phyloP scores from a whole-genome alignment of 2,329 filamentous ascomycete genomes.

The Daldinia sp. region DNA sequence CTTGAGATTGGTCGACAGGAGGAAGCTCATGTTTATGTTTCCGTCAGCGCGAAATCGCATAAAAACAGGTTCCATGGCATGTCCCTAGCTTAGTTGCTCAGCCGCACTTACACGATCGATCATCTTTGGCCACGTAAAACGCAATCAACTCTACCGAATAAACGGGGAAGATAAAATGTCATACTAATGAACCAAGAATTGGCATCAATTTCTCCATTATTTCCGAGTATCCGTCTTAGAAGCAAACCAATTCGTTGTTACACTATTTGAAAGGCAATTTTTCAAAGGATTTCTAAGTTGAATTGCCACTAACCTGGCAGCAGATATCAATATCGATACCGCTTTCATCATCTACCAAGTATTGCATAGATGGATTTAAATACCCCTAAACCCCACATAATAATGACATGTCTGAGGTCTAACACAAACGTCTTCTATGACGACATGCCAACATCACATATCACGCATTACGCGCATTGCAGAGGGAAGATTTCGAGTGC shows the following conservation, averaged over 20 bases:
- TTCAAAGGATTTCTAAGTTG: neutral
- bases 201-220: slow-evolving; percentile 13
- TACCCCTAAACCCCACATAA: slow-evolving; percentile 21
- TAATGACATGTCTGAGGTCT: slow-evolving; percentile 23
- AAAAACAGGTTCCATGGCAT: slow-evolving; percentile 27
- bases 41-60: neutral
- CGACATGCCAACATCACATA: slow-evolving; percentile 44
- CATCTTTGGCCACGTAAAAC: slow-evolving; percentile 15
- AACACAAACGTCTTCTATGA: slow-evolving; percentile 42
- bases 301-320: neutral
- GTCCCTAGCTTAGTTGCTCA: slow-evolving; percentile 3
- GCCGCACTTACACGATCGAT: slow-evolving; percentile 27
- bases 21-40: slow-evolving; percentile 3
- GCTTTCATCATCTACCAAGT: neutral
- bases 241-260: no score
- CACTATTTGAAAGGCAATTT: neutral
- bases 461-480: neutral
- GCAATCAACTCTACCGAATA: neutral
- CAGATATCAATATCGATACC: neutral
- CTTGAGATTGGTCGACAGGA: neutral
- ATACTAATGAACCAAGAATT: slow-evolving; percentile 12
- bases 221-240: neutral
- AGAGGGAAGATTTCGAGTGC: slow-evolving; percentile 13
- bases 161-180: neutral
- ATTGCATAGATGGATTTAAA: neutral